phyloP scores from a whole-genome alignment of 225 moss, liverwort and hornwort genomes.

The Polytrichum formosum region DNA sequence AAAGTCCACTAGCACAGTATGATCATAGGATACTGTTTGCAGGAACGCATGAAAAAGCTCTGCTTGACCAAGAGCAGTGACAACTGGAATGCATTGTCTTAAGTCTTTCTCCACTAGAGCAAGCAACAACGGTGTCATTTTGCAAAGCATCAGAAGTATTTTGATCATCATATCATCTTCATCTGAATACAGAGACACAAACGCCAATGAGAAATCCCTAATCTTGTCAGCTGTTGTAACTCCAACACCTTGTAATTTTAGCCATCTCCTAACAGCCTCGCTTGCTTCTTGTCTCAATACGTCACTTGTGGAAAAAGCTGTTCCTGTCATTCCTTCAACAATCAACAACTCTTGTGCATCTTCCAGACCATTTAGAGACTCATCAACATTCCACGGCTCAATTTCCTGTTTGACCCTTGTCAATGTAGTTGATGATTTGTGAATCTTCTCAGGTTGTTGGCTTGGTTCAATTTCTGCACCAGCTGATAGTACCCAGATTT shows the following conservation, averaged over 20 bases:
- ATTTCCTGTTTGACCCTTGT: not conserved
- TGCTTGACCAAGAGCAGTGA: constrained; percentile 37
- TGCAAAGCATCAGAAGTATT: constrained; percentile 42
- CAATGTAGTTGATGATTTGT: not conserved
- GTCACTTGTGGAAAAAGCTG: not conserved
- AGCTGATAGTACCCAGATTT: constrained; percentile 37
- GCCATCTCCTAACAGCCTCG: constrained; percentile 34
- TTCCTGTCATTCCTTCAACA: not conserved
- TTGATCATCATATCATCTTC: constrained; percentile 79
- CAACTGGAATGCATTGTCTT: constrained; percentile 11
- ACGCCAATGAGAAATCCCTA: constrained; percentile 34
- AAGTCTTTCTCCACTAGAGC: constrained; percentile 17
- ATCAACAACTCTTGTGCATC: not conserved
- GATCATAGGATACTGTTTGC: constrained; percentile 45
- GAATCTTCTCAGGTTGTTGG: not conserved
- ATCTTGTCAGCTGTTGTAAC: constrained; percentile 13
- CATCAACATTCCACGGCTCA: not conserved
- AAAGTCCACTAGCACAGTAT: constrained; percentile 59
- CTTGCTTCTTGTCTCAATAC: constrained; percentile 28
- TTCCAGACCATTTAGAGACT: not conserved
- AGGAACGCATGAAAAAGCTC: constrained; percentile 60
- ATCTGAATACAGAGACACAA: constrained; percentile 54
- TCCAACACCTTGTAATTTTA: constrained; percentile 27
- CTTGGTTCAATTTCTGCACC: constrained; percentile 10
- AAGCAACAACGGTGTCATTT: constrained; percentile 29